Evolutionary conservation across 352 stramenopile species (phyloP).

Genomic region (Globisporangium barbulae): DNA sequence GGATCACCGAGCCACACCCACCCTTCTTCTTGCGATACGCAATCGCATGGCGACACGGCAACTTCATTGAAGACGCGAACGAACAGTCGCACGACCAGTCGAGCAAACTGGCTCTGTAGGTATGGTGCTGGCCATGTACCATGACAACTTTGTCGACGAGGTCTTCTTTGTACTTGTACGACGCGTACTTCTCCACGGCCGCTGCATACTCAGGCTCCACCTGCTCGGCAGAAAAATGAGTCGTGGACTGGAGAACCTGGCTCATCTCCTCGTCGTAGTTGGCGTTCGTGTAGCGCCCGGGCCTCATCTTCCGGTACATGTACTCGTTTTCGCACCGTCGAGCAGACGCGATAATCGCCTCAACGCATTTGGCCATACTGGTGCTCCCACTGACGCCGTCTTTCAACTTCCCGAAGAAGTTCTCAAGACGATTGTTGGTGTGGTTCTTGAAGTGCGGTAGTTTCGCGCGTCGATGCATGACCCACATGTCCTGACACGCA

Average conservation of each 20-base stretch:
- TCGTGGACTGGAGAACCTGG: slow-evolving; percentile 19
- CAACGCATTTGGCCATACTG: slow-evolving; percentile 14
- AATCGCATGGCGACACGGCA: no score
- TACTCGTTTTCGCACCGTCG: slow-evolving; percentile 13
- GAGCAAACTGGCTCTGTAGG: no score
- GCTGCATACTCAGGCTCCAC: slow-evolving; percentile 12
- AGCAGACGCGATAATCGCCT: slow-evolving; percentile 4
- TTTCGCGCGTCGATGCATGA: slow-evolving; percentile 13
- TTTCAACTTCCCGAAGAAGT: slow-evolving; percentile 29
- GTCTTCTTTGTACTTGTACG: no score
- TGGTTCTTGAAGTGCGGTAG: slow-evolving; percentile 22
- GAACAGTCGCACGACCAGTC: no score
- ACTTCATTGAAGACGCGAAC: no score
- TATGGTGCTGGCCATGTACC: no score
- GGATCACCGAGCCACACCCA: no score
- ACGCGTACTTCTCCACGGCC: not conserved
- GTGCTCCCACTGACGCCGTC: no score
- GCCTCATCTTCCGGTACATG: not conserved
- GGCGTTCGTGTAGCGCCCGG: slow-evolving; percentile 10
- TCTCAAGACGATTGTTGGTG: slow-evolving; percentile 32
- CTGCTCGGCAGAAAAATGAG: slow-evolving; percentile 16
- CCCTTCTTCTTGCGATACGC: no score
- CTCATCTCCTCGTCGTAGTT: slow-evolving; percentile 26
- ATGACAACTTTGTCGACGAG: not conserved
- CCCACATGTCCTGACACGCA: slow-evolving; percentile 29